Base-by-base conservation (phyloP, 306 rosid genomes). In the Benincasa hispida region DNA sequence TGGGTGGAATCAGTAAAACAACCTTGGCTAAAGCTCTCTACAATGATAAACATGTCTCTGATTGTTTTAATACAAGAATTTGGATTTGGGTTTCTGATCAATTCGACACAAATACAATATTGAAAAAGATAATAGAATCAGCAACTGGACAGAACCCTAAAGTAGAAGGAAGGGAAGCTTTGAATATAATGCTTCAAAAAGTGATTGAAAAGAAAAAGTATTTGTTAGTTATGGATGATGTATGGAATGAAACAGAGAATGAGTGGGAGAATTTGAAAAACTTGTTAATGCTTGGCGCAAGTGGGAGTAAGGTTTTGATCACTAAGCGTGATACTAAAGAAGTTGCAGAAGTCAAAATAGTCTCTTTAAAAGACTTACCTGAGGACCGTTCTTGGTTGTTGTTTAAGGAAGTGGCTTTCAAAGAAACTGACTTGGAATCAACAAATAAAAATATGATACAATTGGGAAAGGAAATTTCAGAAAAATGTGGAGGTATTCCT, bases 401-500 rank as follows among this genome's bases (percentile, higher is more conserved):
- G 22, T 79, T 79, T 24, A 48, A 0, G 7, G 37, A 25, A 18
- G 19, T 53, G 34, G 78, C 66, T 8, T 62, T 61, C 5, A 35
- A 35, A 32, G 72, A 63, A 51, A 55, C 39, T 42, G 48, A 55
- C 37, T 34, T 34, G 39, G 21, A 66, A 18, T 62, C 27, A 13
- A 62, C n/a, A 10, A 39, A 65, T 48, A 73, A 66, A 13, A 65
- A 41, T 54, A 56, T 84, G 15, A 67, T 19, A 48, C 50, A 27
- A n/a, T 39, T 87, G 32, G 85, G 90, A 10, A 76, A 68, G 63
- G 61, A 81, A 67, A 87, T 87, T 19, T 79, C 63, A 14, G 47
- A 15, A 3, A 84, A 82, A 72, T 88, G 92, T 61, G 80, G 56
- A 28, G 92, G 92, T 18, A 65, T 88, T 60, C 92, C 92, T 53